Percentiles rank a stretch among this genome's conserved stretches.
Evolutionary conservation across 345 rosid species (phyloP).

Genomic region (Sisymbrium altissimum): DNA sequence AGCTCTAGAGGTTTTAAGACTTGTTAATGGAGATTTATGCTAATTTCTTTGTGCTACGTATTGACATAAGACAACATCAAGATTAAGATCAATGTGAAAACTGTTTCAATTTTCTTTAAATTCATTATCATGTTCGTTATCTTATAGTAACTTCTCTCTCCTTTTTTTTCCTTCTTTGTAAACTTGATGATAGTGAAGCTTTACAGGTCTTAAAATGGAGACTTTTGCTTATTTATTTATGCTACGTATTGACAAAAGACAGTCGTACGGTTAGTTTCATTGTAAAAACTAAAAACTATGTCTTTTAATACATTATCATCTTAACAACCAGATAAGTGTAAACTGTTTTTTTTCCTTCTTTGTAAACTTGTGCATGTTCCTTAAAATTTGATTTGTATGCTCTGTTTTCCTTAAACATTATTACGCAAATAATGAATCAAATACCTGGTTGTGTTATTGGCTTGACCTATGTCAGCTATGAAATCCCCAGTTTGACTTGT

Average conservation of each 20-base stretch:
- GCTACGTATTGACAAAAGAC: no score
- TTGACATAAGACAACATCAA: not conserved
- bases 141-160: no score
- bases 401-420: not conserved
- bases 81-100: not conserved
- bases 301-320: no score
- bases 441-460: slow-evolving; percentile 49
- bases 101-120: not conserved
- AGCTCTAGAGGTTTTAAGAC: no score
- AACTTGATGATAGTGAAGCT: no score
- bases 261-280: no score
- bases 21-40: no score
- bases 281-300: no score
- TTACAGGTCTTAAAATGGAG: no score
- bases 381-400: not conserved
- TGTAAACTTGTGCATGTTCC: not conserved
- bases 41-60: no score
- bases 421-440: not conserved
- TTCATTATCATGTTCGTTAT: not conserved
- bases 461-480: slow-evolving; percentile 46
- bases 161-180: no score
- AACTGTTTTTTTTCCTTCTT: not conserved
- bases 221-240: no score
- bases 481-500: slow-evolving; percentile 56
- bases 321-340: not conserved